Evolutionary conservation across 306 rosid species (phyloP), one percentile per base, ranked within the genome.

Genomic region (Malus sylvestris): DNA sequence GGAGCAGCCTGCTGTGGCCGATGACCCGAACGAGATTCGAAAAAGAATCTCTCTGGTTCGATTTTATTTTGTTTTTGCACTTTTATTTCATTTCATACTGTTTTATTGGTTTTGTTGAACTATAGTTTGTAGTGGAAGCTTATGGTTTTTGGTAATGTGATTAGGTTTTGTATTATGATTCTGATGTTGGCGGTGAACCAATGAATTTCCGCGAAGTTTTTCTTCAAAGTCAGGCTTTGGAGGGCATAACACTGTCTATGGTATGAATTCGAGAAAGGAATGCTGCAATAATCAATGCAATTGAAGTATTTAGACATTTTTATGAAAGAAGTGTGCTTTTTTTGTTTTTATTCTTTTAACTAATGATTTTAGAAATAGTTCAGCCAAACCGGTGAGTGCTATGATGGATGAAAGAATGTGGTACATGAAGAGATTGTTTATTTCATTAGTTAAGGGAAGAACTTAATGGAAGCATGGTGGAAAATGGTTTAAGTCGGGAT

Each of bases 151-250:
- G 70, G 68, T 68, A 32, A 38, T 83, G 58, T 71, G 67, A 22
- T 14, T 76, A 96, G 99, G 89, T 88, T 83, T 86, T 92, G 74
- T 96, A 96, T 80, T 86, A 87, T 6, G 99, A 96, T 69, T 61
- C 93, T 76, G 99, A 96, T 71, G 76, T 79, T 85, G 93, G 91
- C 18, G 99, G 98, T 30, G 93, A 87, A 75, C 99, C 98, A 23
- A 76, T 96, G 83, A 96, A 86, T 78, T 96, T 96, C 52, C 92
- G 84, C 23, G 96, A 92, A 44, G 94, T 96, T 78, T 96, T 96
- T 81, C 97, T 96, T 84, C 97, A 74, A 82, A 92, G 99, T 83
- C 99, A 96, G 84, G 99, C 98, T 72, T 81, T 92, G 83, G 99
- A 96, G 87, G 98, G 97, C 67, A 91, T 96, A 68, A 73, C 93